Percentiles rank a stretch among this genome's conserved stretches.
Conservation (phyloP, 441 rosid genomes). For the Macaranga tanarius region DNA sequence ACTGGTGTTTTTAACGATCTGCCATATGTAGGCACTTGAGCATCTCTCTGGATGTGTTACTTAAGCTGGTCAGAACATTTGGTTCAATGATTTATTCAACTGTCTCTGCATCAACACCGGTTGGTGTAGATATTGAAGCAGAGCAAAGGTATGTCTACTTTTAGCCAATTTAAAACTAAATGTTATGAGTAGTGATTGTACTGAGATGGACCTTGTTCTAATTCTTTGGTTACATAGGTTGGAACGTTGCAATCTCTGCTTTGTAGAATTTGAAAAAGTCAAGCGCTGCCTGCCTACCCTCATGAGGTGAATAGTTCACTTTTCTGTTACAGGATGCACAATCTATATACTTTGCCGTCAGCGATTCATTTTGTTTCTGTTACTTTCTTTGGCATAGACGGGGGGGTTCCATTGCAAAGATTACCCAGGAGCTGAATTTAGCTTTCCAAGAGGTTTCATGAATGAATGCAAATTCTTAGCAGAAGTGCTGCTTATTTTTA, state of each 20-base stretch:
- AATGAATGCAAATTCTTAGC: conserved; percentile 15
- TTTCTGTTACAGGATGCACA: neutral
- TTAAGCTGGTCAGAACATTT: conserved; percentile 80
- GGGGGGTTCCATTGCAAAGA: conserved; percentile 77
- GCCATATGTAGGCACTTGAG: conserved; percentile 64
- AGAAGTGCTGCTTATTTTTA: conserved; percentile 25
- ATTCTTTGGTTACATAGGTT: conserved; percentile 44
- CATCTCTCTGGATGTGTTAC: conserved; percentile 73
- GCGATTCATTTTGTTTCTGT: neutral
- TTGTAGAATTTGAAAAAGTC: conserved; percentile 84
- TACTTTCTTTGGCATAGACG: conserved; percentile 42
- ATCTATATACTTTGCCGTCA: neutral
- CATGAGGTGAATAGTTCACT: conserved; percentile 45
- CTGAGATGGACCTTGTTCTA: conserved; percentile 1
- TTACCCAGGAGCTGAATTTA: conserved; percentile 77
- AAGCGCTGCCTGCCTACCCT: conserved; percentile 64
- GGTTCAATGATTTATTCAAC: conserved; percentile 81
- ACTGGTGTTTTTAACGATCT: neutral
- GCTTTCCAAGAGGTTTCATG: conserved; percentile 75
- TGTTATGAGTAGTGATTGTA: too few species aligned
- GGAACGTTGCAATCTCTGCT: conserved; percentile 87
- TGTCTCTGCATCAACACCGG: conserved; percentile 71
- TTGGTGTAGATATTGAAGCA: conserved; percentile 97
- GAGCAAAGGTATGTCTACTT: conserved; percentile 70
- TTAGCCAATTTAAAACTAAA: conserved; percentile 13